Evolutionary conservation across 805 yeast species (phyloP).

Genomic region (Kuraishia hungarica): DNA sequence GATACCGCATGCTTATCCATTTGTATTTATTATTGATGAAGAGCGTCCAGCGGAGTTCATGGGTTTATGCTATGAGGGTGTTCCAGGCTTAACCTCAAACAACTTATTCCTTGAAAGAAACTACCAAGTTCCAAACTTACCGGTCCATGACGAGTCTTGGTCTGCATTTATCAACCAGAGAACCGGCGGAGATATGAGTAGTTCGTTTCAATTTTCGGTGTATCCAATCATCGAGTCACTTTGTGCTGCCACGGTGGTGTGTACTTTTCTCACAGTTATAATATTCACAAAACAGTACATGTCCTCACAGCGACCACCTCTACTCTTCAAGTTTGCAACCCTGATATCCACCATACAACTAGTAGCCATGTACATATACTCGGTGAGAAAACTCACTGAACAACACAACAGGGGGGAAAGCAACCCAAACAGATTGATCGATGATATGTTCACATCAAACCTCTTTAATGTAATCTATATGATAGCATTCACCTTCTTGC

Average conservation of each 20-base stretch:
- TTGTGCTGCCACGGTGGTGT: slow-evolving; percentile 56
- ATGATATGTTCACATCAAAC: slow-evolving; percentile 30
- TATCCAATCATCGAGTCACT: slow-evolving; percentile 56
- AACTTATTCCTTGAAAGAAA: slow-evolving; percentile 5
- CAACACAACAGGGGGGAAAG: slow-evolving; percentile 39
- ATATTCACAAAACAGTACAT: slow-evolving; percentile 49
- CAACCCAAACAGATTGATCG: slow-evolving; percentile 35
- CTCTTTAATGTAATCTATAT: slow-evolving; percentile 50
- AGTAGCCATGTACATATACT: slow-evolving; percentile 35
- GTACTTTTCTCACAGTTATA: slow-evolving; percentile 53
- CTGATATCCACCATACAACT: slow-evolving; percentile 47
- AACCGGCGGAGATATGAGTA: slow-evolving; percentile 23
- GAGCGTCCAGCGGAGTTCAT: background rate
- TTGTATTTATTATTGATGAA: background rate
- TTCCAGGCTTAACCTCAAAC: slow-evolving; percentile 14
- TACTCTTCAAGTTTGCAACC: slow-evolving; percentile 40
- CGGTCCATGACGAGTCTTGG: slow-evolving; percentile 44
- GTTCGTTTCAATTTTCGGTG: slow-evolving; percentile 39
- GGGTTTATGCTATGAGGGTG: slow-evolving; percentile 9
- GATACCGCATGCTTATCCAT: background rate
- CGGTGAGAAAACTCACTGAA: slow-evolving; percentile 33
- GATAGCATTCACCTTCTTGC: slow-evolving; percentile 46
- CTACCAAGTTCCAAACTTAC: slow-evolving; percentile 19
- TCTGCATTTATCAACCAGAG: slow-evolving; percentile 22
- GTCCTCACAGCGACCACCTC: slow-evolving; percentile 47